Evolutionary conservation across 352 stramenopile species (phyloP), one percentile per base, ranked within the genome.

Genomic region (Globisporangium yorkense): DNA sequence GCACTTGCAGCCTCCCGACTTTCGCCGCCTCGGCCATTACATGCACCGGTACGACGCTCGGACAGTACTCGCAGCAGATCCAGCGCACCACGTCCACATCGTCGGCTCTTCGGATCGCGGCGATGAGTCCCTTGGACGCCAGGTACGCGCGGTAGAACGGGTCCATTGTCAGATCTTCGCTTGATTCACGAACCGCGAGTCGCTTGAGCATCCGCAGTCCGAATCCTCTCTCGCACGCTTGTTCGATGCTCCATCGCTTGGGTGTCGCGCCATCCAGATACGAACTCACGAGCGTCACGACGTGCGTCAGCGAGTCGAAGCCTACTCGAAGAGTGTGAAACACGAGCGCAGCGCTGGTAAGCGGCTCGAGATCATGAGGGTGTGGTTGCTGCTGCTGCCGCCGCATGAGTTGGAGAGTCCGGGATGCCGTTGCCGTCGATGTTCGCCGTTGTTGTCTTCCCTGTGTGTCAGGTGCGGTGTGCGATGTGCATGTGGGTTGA

Each of bases 101-200:
- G 37, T 48, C 35, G 35, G 15, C n/a, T 3, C 18, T 5, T 4
- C 12, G n/a, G 1, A 56, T 24, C 21, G 35, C 51, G 5, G 37
- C 37, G 1, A 31, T 20, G 12, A 48, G 37, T 6, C 20, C 37
- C 35, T 47, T 39, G 3, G 51, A 48, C 1, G 51, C 51, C 1
- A 47, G 39, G 12, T 37, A 33, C 13, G 51, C 51, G 16, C 39
- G 43, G 35, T 56, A 24, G 51, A 37, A 56, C 35, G 35, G 35
- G 8, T 47, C 37, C 10, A 37, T 37, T 0, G 37, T 5, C 9
- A 24, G 35, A 12, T 20, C 13, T 5, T 15, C 40, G 40, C 4
- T 1, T 15, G 2, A 12, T 45, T 56, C 51, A 10, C 24, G 51
- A 16, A 10, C 51, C 21, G 37, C 51, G 1, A 56, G 35, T 20